Conservation (phyloP, 2,329 filamentous ascomycete species). For the Aspergillus udagawae region DNA sequence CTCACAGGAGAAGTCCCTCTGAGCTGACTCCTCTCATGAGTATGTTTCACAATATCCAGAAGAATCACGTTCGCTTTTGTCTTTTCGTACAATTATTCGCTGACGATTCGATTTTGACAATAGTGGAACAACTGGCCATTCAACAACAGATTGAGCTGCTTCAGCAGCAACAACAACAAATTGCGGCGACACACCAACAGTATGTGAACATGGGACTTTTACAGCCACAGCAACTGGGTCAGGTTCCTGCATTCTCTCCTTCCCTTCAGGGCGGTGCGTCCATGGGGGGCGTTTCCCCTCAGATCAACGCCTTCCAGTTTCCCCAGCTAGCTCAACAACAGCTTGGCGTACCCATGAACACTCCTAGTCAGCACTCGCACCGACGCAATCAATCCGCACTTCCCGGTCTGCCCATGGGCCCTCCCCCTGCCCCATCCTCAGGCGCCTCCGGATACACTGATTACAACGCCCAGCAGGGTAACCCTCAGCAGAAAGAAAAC, state of each 20-base stretch:
- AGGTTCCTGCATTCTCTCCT: slow-evolving; percentile 68
- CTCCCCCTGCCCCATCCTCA: slow-evolving; percentile 87
- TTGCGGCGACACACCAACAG: slow-evolving; percentile 93
- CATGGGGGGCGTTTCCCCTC: slow-evolving; percentile 72
- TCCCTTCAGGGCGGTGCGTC: slow-evolving; percentile 61
- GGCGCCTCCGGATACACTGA: slow-evolving; percentile 82
- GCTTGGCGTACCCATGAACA: slow-evolving; percentile 67
- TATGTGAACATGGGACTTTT: slow-evolving; percentile 98
- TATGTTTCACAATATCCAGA: slow-evolving; percentile 52
- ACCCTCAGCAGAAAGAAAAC: slow-evolving; percentile 67
- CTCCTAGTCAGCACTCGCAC: slow-evolving; percentile 79
- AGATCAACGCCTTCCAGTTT: slow-evolving; percentile 81
- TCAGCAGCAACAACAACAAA: slow-evolving; percentile 97
- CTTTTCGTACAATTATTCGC: slow-evolving; percentile 30
- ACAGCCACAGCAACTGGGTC: slow-evolving; percentile 75
- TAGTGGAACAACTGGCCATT: slow-evolving; percentile 96
- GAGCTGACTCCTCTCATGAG: slow-evolving; percentile 97
- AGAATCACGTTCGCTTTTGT: slow-evolving; percentile 19
- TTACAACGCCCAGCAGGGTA: slow-evolving; percentile 63
- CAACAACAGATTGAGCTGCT: slow-evolving; percentile 97
- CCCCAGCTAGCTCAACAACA: slow-evolving; percentile 71
- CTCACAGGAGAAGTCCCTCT: slow-evolving; percentile 92
- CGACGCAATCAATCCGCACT: slow-evolving; percentile 97
- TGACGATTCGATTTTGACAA: slow-evolving; percentile 1
- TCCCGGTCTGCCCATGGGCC: slow-evolving; percentile 85